Conservation (phyloP, 768 basidiomycete species). For the Pleurotus citrinopileatus region DNA sequence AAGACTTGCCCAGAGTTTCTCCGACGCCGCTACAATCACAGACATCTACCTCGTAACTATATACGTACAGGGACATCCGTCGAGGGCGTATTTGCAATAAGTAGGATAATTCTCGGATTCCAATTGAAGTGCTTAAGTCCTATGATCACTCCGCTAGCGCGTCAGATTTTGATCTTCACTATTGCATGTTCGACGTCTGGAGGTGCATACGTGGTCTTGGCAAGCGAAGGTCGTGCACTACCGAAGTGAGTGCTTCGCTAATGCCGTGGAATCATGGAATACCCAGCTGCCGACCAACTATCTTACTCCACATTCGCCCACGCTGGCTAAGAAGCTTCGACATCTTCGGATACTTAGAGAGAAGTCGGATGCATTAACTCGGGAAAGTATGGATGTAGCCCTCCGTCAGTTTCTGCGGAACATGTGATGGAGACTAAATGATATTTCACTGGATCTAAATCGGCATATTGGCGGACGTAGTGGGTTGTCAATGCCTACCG, state of each 20-base stretch:
- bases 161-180: background rate
- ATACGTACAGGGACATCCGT: background rate
- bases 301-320: background rate
- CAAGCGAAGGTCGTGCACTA: background rate
- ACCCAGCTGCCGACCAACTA: background rate
- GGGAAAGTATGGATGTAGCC: background rate
- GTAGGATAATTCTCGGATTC: conserved; percentile 5
- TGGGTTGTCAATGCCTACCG: background rate
- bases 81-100: background rate
- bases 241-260: background rate
- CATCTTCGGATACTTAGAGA: conserved; percentile 4
- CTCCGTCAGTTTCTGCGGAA: background rate
- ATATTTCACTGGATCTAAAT: conserved; percentile 21
- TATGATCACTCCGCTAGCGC: background rate
- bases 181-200: background rate
- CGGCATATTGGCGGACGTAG: conserved; percentile 27
- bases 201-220: background rate
- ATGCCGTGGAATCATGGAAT: background rate
- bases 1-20: background rate
- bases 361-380: conserved; percentile 1
- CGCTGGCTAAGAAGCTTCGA: background rate
- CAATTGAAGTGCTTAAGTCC: background rate
- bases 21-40: background rate
- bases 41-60: too few species aligned
- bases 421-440: conserved; percentile 18